A percentile compares a stretch with the other conserved stretches of the same genome.
Conservation (phyloP, 2,329 filamentous ascomycete genomes). For the Fusarium tanahbumbuense region DNA sequence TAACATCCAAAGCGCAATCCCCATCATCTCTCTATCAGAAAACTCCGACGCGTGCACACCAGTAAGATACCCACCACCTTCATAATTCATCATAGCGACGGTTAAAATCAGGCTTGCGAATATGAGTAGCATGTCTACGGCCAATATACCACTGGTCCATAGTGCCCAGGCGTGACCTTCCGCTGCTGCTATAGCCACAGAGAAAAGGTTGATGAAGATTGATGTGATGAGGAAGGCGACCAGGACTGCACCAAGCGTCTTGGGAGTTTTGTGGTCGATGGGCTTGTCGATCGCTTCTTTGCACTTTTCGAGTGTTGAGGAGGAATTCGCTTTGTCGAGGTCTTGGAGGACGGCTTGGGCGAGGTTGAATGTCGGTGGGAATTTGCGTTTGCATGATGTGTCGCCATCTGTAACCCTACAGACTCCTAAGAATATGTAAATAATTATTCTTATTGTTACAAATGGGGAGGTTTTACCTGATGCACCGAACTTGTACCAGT, state of each 20-base stretch:
- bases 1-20: conserved; percentile 33
- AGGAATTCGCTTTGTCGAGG: not conserved
- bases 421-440: conserved; percentile 1
- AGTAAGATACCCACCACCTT: conserved; percentile 31
- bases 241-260: conserved; percentile 18
- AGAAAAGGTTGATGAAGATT: conserved; percentile 29
- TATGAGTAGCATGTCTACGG: conserved; percentile 28
- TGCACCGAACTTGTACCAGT: conserved; percentile 29
- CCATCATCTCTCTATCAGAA: conserved; percentile 37
- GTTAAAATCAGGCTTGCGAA: conserved; percentile 32
- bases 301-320: conserved; percentile 10
- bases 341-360: conserved; percentile 31
- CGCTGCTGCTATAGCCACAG: conserved; percentile 9
- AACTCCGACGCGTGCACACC: conserved; percentile 7
- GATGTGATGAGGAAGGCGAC: conserved; percentile 27
- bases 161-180: not conserved
- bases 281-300: conserved; percentile 21
- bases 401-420: conserved; percentile 23
- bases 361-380: conserved; percentile 36
- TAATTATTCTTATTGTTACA: not conserved
- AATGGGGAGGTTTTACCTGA: conserved; percentile 11
- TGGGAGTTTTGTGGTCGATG: conserved; percentile 18
- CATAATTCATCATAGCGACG: conserved; percentile 38
- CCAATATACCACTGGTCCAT: not conserved
- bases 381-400: conserved; percentile 15